A percentile compares a stretch with the other conserved stretches of the same genome.
These are phyloP conservation scores for Symbiodinium natans DNA, from an alignment of 73 alveolate species.

Conservation along the genomic window DNA sequence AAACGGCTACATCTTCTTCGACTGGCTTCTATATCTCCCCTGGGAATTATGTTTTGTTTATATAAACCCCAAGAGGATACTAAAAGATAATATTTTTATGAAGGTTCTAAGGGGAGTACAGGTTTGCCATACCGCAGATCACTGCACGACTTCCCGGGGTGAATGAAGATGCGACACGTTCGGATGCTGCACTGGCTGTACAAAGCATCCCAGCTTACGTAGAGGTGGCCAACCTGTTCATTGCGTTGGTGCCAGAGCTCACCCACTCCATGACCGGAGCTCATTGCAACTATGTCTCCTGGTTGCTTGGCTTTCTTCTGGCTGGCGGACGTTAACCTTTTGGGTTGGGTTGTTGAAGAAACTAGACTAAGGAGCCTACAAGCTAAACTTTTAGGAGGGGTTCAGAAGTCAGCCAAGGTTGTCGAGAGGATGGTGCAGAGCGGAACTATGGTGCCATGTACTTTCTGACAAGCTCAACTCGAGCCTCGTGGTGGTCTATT, in stretches of 20 bases:
- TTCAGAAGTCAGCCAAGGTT: no score
- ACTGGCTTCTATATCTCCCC: no score
- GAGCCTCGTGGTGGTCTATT: neutral
- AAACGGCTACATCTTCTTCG: conserved; percentile 6
- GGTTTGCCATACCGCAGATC: conserved; percentile 19
- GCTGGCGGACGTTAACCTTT: no score
- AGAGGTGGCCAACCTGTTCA: neutral
- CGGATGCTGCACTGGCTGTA: conserved; percentile 38
- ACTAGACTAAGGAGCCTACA: no score
- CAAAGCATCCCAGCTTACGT: conserved; percentile 65
- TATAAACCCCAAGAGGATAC: no score
- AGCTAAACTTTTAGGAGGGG: no score
- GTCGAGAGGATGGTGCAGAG: conserved; percentile 11
- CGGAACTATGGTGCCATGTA: conserved; percentile 21
- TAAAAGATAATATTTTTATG: no score
- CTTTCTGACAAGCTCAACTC: neutral
- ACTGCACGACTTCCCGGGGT: conserved; percentile 34
- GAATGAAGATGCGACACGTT: conserved; percentile 27
- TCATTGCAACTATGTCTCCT: conserved; percentile 1
- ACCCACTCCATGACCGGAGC: neutral
- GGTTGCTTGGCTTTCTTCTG: conserved; percentile 18
- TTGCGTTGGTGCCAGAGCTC: conserved; percentile 15
- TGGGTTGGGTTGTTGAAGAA: no score
- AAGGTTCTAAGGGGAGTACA: no score
- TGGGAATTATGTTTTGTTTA: no score